phyloP scores from a whole-genome alignment of 495 filamentous ascomycete genomes.

The Copromyces sp. region DNA sequence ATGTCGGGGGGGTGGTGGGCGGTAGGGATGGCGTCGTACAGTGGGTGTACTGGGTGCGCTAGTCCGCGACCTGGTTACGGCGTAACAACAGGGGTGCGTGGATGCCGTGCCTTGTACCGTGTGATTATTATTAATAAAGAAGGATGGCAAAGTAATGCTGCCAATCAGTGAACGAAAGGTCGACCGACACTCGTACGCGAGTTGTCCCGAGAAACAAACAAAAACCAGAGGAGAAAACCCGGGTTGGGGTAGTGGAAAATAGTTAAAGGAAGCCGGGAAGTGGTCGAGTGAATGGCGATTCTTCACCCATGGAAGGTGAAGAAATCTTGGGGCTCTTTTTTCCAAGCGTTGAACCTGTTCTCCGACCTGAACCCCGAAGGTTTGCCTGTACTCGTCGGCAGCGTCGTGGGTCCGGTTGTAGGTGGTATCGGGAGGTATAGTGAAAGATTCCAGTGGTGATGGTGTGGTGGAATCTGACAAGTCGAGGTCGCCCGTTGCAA shows the following conservation, averaged over 20 bases:
- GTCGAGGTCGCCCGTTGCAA: slow-evolving; percentile 1
- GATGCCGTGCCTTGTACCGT: not conserved
- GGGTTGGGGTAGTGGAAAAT: not conserved
- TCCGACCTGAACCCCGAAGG: not conserved
- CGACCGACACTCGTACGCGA: not conserved
- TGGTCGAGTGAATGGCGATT: not conserved
- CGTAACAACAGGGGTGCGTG: not conserved
- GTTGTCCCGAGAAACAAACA: not conserved
- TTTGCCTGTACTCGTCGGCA: not conserved
- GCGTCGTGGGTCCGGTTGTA: too few species aligned
- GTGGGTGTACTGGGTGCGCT: not conserved
- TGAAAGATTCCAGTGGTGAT: not conserved
- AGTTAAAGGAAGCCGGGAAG: not conserved
- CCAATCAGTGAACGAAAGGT: not conserved
- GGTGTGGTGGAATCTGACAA: not conserved
- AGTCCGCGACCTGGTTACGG: not conserved
- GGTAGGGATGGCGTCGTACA: not conserved
- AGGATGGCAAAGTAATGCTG: not conserved
- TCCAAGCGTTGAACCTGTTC: not conserved
- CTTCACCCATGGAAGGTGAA: not conserved
- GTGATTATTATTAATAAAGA: not conserved
- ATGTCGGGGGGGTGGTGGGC: slow-evolving; percentile 1
- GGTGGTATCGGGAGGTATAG: too few species aligned
- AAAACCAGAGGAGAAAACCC: not conserved
- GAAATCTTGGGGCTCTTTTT: not conserved